These are phyloP conservation scores for Trichosporon inkin DNA, from an alignment of 1,284 basidiomycete genomes.

Conservation along the genomic window DNA sequence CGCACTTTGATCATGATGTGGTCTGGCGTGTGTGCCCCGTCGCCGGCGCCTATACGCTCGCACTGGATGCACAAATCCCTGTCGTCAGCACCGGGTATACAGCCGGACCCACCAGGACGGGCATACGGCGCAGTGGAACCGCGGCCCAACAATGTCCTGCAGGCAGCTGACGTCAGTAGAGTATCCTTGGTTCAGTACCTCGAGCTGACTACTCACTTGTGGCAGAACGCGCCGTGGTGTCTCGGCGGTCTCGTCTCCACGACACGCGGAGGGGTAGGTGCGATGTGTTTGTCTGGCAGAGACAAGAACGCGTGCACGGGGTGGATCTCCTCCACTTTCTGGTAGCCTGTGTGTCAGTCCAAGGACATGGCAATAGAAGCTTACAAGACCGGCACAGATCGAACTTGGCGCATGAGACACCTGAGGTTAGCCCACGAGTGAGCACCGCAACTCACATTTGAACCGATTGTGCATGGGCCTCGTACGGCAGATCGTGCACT, in stretches of 20 bases:
- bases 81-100: slow-evolving; percentile 5
- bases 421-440: slow-evolving; percentile 26
- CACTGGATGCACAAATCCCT: slow-evolving; percentile 72
- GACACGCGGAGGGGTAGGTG: slow-evolving; percentile 1
- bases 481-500: slow-evolving; percentile 73
- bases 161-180: slow-evolving; percentile 60
- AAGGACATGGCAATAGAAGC: neutral
- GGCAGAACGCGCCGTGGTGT: slow-evolving; percentile 51
- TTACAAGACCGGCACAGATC: slow-evolving; percentile 76
- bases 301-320: slow-evolving; percentile 77
- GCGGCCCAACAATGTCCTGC: slow-evolving; percentile 79
- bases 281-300: slow-evolving; percentile 58
- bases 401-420: slow-evolving; percentile 68
- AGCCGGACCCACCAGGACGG: slow-evolving; percentile 43
- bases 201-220: slow-evolving; percentile 58
- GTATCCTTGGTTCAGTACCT: neutral
- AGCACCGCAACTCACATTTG: slow-evolving; percentile 58
- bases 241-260: neutral
- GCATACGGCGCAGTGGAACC: slow-evolving; percentile 87
- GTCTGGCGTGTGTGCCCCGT: slow-evolving; percentile 44
- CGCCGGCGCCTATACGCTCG: slow-evolving; percentile 64
- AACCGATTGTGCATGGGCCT: slow-evolving; percentile 63
- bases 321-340: slow-evolving; percentile 74
- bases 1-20: slow-evolving; percentile 88
- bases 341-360: slow-evolving; percentile 25